Percentiles rank a stretch among this genome's conserved stretches.
phyloP scores from a whole-genome alignment of 805 yeast species.

The Pichia exigua region DNA sequence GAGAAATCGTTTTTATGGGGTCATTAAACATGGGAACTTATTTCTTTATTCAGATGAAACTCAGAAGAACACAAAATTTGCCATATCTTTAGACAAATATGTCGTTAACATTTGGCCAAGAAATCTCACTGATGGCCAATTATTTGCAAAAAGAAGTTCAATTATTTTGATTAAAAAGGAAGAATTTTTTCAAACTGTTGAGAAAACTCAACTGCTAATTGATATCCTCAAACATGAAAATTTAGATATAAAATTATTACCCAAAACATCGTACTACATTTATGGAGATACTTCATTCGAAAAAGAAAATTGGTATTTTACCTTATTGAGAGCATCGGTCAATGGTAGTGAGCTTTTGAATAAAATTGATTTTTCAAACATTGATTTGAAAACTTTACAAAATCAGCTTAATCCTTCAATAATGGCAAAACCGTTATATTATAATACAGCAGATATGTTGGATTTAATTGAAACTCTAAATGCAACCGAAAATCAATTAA shows the following conservation, averaged over 20 bases:
- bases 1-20: constrained; percentile 59
- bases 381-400: neutral
- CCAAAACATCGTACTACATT: constrained; percentile 43
- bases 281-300: constrained; percentile 72
- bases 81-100: constrained; percentile 63
- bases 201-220: constrained; percentile 38
- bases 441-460: constrained; percentile 62
- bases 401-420: constrained; percentile 44
- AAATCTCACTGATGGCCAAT: constrained; percentile 58
- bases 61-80: constrained; percentile 63
- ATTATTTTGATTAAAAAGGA: constrained; percentile 58
- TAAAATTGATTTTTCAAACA: constrained; percentile 15
- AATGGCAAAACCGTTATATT: constrained; percentile 68
- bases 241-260: constrained; percentile 25
- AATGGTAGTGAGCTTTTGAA: neutral
- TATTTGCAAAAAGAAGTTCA: constrained; percentile 75
- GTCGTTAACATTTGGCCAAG: constrained; percentile 85
- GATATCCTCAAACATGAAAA: constrained; percentile 21
- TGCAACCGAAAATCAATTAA: constrained; percentile 74
- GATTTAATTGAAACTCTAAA: constrained; percentile 68
- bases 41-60: constrained; percentile 73
- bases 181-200: neutral
- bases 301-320: constrained; percentile 92
- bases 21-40: constrained; percentile 79
- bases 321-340: constrained; percentile 62